phyloP scores from a whole-genome alignment of 257 asterid genomes.

The Nicotiana tabacum region DNA sequence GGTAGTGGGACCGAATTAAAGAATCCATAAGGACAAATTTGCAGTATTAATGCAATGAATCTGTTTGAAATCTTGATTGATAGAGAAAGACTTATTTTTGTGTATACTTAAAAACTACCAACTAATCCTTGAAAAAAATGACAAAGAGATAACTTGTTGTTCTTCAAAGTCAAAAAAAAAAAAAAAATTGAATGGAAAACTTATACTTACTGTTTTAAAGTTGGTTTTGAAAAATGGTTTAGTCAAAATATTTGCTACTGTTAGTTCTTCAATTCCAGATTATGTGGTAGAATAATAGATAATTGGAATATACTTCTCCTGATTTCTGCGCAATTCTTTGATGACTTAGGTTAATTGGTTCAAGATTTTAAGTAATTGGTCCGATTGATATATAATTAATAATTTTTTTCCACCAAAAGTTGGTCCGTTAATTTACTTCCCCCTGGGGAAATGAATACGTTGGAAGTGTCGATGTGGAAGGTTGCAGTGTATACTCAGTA shows the following conservation, averaged over 20 bases:
- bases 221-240: not conserved
- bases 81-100: not conserved
- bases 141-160: not conserved
- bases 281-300: not conserved
- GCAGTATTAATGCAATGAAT: not conserved
- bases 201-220: not conserved
- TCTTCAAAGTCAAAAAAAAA: not conserved
- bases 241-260: not conserved
- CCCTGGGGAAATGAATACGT: too few species aligned
- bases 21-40: not conserved
- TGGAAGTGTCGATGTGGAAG: too few species aligned
- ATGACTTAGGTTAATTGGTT: too few species aligned
- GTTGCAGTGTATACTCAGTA: too few species aligned
- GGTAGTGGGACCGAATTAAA: not conserved
- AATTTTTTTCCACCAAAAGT: too few species aligned
- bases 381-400: too few species aligned
- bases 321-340: too few species aligned
- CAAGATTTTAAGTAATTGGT: too few species aligned
- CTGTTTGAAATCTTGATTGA: not conserved
- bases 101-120: not conserved
- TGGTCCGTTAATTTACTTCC: too few species aligned
- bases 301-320: not conserved
- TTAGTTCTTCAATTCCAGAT: not conserved
- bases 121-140: not conserved
- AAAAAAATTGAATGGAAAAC: not conserved